phyloP scores from a whole-genome alignment of 306 rosid genomes.

The Inga laurina region DNA sequence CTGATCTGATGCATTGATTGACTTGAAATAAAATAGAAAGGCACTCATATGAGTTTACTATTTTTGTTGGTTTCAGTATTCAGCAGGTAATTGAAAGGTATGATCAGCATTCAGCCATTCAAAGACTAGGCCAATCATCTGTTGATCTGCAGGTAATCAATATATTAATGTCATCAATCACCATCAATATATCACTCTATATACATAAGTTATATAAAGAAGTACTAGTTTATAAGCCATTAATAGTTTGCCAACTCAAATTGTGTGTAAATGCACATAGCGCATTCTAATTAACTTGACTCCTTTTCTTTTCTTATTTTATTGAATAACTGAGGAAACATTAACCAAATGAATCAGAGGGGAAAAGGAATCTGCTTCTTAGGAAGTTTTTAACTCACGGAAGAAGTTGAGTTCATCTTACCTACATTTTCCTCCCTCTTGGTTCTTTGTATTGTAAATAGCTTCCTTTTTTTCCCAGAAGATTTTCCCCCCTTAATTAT shows the following conservation, averaged over 20 bases:
- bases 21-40: no score
- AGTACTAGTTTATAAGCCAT: not conserved
- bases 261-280: not conserved
- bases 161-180: not conserved
- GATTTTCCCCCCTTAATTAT: not conserved
- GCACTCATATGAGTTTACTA: not conserved
- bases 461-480: not conserved
- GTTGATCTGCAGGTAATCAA: slow-evolving; percentile 14
- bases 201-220: not conserved
- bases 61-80: not conserved
- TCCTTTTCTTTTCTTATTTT: not conserved
- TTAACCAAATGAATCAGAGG: not conserved
- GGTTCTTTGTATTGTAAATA: not conserved
- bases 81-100: slow-evolving; percentile 12
- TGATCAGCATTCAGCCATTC: not conserved
- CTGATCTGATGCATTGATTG: not conserved
- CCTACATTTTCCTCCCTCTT: not conserved
- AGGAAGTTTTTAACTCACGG: not conserved
- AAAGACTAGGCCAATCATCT: not conserved
- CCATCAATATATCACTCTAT: not conserved
- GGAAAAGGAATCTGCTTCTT: not conserved
- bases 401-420: not conserved
- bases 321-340: not conserved
- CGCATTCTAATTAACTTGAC: not conserved
- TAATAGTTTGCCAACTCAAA: not conserved